Evolutionary conservation across 2,329 filamentous ascomycete species (phyloP).

Genomic region (Aspergillaceae sp.): DNA sequence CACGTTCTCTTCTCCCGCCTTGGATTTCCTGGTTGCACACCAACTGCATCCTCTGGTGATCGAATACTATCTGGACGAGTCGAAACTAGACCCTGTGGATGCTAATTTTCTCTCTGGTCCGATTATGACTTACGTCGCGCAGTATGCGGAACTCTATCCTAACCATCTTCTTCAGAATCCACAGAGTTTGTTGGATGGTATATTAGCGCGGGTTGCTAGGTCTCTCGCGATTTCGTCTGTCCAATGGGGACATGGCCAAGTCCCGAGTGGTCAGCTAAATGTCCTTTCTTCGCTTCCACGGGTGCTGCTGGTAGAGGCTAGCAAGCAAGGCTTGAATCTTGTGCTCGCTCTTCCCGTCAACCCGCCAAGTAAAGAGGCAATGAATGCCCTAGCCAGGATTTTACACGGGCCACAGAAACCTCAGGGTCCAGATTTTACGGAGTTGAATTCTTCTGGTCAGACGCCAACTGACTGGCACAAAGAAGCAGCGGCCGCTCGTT

Average conservation of each 20-base stretch:
- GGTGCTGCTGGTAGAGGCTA: constrained; percentile 41
- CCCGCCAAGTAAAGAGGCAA: constrained; percentile 45
- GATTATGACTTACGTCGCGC: constrained; percentile 50
- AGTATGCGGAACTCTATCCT: constrained; percentile 48
- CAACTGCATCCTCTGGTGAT: constrained; percentile 45
- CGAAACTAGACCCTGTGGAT: constrained; percentile 43
- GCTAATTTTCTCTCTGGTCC: constrained; percentile 46
- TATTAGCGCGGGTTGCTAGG: constrained; percentile 41
- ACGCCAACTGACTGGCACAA: constrained; percentile 32
- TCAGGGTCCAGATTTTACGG: constrained; percentile 18
- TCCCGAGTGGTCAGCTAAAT: constrained; percentile 48
- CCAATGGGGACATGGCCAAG: constrained; percentile 46
- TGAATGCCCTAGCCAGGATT: constrained; percentile 47
- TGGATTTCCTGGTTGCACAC: constrained; percentile 46
- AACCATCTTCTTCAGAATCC: constrained; percentile 44
- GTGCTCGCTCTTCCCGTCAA: constrained; percentile 45
- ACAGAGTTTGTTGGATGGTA: constrained; percentile 33
- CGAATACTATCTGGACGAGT: constrained; percentile 45
- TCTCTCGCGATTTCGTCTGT: constrained; percentile 38
- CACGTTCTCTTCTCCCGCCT: constrained; percentile 31
- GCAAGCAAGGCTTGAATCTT: constrained; percentile 32
- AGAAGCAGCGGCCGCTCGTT: constrained; percentile 47
- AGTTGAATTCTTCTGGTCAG: constrained; percentile 24
- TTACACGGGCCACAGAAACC: constrained; percentile 44
- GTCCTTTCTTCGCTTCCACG: constrained; percentile 52